phyloP scores from a whole-genome alignment of 441 rosid genomes.

The Manihot esculenta region DNA sequence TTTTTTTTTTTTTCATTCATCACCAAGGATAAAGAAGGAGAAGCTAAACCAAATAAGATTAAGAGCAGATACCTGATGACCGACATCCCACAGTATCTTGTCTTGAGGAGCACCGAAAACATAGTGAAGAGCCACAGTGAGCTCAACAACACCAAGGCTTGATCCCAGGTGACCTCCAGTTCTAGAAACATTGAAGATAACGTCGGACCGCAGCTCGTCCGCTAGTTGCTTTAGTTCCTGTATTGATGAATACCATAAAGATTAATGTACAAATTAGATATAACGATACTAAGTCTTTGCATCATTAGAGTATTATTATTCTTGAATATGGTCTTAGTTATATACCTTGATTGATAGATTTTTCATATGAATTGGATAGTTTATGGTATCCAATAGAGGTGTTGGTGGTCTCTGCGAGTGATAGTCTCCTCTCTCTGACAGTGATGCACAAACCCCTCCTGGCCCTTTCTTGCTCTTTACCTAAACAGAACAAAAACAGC shows the following conservation, averaged over 20 bases:
- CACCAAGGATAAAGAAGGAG: not conserved
- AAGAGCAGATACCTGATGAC: conserved; percentile 68
- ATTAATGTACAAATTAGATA: not conserved
- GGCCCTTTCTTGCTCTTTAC: conserved; percentile 52
- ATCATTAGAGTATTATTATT: not conserved
- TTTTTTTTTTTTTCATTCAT: too few species aligned
- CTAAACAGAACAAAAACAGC: conserved; percentile 33
- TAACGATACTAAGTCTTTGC: not conserved
- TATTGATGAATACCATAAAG: not conserved
- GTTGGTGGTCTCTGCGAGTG: conserved; percentile 77
- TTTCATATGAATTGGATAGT: conserved; percentile 93
- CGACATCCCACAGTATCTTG: conserved; percentile 91
- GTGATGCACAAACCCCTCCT: conserved; percentile 60
- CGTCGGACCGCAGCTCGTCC: conserved; percentile 89
- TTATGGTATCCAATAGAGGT: conserved; percentile 86
- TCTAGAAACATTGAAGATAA: conserved; percentile 79
- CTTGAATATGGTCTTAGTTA: not conserved
- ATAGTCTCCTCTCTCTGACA: conserved; percentile 70
- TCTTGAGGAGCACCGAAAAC: conserved; percentile 85
- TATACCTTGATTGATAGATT: conserved; percentile 79
- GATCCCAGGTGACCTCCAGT: conserved; percentile 96
- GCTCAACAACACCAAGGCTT: conserved; percentile 96
- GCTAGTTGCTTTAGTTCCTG: conserved; percentile 84
- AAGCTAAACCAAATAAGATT: conserved; percentile 5
- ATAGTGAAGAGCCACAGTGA: conserved; percentile 91